A percentile compares a stretch with the other conserved stretches of the same genome.
Conservation (phyloP, 257 asterid species). For the Gardenia jasminoides region DNA sequence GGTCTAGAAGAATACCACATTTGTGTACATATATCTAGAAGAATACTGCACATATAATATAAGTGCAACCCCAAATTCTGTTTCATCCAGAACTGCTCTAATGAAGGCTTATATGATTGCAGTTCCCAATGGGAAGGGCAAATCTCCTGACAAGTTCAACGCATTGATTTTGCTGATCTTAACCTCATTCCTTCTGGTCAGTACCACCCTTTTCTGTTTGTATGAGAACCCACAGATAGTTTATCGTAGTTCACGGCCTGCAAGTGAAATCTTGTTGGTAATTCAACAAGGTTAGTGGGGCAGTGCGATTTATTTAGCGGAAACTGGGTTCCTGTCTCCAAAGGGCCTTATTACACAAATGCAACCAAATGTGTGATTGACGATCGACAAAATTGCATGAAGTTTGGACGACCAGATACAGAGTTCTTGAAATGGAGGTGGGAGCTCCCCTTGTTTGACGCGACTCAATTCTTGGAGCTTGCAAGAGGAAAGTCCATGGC, state of each 20-base stretch:
- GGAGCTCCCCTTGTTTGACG: conserved; percentile 54
- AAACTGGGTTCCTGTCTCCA: conserved; percentile 55
- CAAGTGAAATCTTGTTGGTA: background rate
- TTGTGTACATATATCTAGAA: background rate
- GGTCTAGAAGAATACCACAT: background rate
- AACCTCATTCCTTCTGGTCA: background rate
- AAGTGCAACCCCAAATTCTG: background rate
- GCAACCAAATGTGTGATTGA: conserved; percentile 30
- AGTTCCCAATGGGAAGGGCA: too few relatives aligned
- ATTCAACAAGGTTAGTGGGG: too few relatives aligned
- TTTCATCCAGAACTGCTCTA: background rate
- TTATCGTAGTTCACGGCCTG: background rate
- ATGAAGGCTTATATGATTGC: conserved; percentile 5
- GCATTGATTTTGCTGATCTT: background rate
- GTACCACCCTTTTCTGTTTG: background rate
- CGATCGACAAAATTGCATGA: conserved; percentile 40
- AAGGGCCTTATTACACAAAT: conserved; percentile 61
- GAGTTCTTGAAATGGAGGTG: conserved; percentile 40
- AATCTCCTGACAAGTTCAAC: too few relatives aligned
- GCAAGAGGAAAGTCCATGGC: conserved; percentile 62
- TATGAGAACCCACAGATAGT: background rate
- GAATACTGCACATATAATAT: background rate
- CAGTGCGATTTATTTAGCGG: conserved; percentile 46
- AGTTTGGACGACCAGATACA: conserved; percentile 32
- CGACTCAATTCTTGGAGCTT: conserved; percentile 52